Conservation (phyloP, 441 rosid genomes). For the Gossypium gossypioides region DNA sequence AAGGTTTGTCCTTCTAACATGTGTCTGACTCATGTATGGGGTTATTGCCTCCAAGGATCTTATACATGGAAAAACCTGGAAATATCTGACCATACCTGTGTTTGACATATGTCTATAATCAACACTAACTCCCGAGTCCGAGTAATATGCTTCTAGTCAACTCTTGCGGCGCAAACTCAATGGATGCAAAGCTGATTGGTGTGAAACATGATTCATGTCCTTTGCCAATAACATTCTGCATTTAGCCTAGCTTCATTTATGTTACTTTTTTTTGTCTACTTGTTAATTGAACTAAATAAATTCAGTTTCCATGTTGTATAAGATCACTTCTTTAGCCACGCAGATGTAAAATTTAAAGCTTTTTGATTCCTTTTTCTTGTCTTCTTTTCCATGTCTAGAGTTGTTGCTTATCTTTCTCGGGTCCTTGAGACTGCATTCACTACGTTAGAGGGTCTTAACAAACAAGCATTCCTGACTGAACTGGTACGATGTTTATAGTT, state of each 20-base stretch:
- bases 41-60: not conserved
- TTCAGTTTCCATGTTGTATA: not conserved
- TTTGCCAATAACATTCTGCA: not conserved
- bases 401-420: conserved; percentile 94
- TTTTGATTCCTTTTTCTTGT: not conserved
- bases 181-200: conserved; percentile 7
- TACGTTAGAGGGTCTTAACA: conserved; percentile 92
- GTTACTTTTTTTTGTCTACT: conserved; percentile 5
- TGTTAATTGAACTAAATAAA: conserved; percentile 1
- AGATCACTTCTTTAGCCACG: not conserved
- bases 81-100: not conserved
- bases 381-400: conserved; percentile 39
- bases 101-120: not conserved
- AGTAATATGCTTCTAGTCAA: not conserved
- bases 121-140: not conserved
- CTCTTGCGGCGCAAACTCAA: conserved; percentile 11
- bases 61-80: not conserved
- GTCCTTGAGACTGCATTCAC: conserved; percentile 96
- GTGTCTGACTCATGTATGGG: not conserved
- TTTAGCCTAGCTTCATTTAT: not conserved
- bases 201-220: not conserved
- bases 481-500: conserved; percentile 45
- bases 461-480: conserved; percentile 93
- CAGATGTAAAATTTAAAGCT: not conserved
- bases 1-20: conserved; percentile 39